Percentiles rank a stretch among this genome's conserved stretches.
These are phyloP conservation scores for Neofusicoccum umdonicola DNA, from an alignment of 2,329 filamentous ascomycete species.

Conservation along the genomic window DNA sequence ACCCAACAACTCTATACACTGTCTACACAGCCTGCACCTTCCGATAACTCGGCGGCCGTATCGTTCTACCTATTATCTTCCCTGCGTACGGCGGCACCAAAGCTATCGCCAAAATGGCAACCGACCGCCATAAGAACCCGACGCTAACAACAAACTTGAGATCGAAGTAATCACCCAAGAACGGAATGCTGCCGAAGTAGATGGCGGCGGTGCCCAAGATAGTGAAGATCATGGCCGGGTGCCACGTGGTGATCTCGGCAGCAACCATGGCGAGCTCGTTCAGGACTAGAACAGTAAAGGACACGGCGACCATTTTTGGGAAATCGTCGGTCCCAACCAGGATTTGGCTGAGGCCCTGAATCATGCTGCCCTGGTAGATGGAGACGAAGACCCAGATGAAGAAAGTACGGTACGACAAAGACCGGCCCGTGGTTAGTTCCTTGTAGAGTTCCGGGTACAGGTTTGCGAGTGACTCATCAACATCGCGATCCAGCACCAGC, in stretches of 20 bases:
- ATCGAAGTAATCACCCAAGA: constrained; percentile 87
- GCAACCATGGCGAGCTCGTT: constrained; percentile 98
- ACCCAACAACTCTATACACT: neutral
- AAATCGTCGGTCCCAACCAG: constrained; percentile 66
- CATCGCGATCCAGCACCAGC: constrained; percentile 89
- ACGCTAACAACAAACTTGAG: constrained; percentile 72
- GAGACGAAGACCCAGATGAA: constrained; percentile 95
- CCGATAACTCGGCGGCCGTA: constrained; percentile 90
- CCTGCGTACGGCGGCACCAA: constrained; percentile 83
- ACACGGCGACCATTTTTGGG: constrained; percentile 75
- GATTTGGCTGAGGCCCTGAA: constrained; percentile 90
- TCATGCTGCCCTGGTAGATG: constrained; percentile 91
- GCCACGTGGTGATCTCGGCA: constrained; percentile 95
- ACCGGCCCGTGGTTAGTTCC: constrained; percentile 85
- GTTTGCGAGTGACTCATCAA: constrained; percentile 89
- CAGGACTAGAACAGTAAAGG: constrained; percentile 85
- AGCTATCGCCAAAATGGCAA: constrained; percentile 74
- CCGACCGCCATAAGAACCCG: constrained; percentile 85
- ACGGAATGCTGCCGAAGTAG: constrained; percentile 82
- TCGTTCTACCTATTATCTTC: constrained; percentile 78
- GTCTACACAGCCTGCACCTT: constrained; percentile 74
- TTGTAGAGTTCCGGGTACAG: constrained; percentile 97
- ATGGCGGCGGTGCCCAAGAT: constrained; percentile 78
- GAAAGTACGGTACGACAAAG: constrained; percentile 88
- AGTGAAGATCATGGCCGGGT: constrained; percentile 82